Conservation (phyloP, 108 stramenopile species). For the Schizochytrium sp. region DNA sequence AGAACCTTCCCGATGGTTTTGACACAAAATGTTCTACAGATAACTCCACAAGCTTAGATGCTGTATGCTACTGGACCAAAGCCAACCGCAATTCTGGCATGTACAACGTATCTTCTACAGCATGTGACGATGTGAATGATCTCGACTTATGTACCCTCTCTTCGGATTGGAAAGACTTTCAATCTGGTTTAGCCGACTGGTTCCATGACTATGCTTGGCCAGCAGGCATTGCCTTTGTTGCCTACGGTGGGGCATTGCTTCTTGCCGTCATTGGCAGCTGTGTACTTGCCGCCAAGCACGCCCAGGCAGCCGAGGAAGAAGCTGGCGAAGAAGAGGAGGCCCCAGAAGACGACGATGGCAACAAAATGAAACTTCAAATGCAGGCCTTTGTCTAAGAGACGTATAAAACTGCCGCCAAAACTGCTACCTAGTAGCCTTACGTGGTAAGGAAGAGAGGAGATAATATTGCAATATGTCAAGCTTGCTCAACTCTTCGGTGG, state of each 20-base stretch:
- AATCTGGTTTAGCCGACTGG: neutral
- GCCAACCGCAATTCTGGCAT: neutral
- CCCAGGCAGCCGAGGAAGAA: neutral
- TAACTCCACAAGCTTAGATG: neutral
- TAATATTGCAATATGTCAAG: too few species aligned
- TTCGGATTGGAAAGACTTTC: conserved; percentile 27
- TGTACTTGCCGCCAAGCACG: neutral
- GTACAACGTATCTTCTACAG: neutral
- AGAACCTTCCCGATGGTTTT: neutral
- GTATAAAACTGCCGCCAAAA: too few species aligned
- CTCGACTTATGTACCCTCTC: conserved; percentile 15
- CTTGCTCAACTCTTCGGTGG: neutral
- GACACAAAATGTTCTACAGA: neutral
- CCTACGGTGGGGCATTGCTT: conserved; percentile 10
- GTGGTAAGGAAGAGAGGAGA: too few species aligned
- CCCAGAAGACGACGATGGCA: neutral
- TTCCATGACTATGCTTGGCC: conserved; percentile 25
- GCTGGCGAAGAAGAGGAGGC: neutral
- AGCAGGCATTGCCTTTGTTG: conserved; percentile 16
- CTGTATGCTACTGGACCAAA: conserved; percentile 6
- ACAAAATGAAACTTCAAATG: neutral
- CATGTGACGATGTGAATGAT: neutral
- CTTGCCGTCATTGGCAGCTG: conserved; percentile 30
- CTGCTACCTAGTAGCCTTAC: too few species aligned
- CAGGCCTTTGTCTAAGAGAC: neutral